Percentiles rank a stretch among this genome's conserved stretches.
These are phyloP conservation scores for Calonectria fujianensis DNA, from an alignment of 2,329 filamentous ascomycete genomes.

Conservation along the genomic window DNA sequence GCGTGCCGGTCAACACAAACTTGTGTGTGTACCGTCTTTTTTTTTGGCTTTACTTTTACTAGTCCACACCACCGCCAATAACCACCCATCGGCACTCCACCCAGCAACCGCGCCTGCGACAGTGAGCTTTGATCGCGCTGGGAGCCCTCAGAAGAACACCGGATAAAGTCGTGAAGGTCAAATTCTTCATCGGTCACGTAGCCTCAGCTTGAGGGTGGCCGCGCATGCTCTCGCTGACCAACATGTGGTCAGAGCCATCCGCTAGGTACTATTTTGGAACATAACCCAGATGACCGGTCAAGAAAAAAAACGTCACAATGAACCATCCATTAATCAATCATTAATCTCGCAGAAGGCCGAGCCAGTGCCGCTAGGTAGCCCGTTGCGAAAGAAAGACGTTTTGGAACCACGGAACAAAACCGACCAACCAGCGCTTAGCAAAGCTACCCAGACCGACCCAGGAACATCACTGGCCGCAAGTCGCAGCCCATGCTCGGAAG, in stretches of 20 bases:
- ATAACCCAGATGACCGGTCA: constrained; percentile 34
- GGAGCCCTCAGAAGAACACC: not conserved
- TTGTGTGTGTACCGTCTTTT: constrained; percentile 20
- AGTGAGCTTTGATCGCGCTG: constrained; percentile 7
- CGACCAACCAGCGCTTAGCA: constrained; percentile 32
- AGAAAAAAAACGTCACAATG: constrained; percentile 27
- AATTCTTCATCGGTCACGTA: constrained; percentile 31
- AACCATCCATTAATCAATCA: constrained; percentile 35
- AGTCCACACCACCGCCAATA: constrained; percentile 22
- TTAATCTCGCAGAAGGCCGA: constrained; percentile 32
- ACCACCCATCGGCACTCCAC: constrained; percentile 8
- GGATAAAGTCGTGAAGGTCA: constrained; percentile 10
- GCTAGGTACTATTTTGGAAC: constrained; percentile 36
- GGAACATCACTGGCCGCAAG: constrained; percentile 41
- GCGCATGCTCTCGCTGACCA: constrained; percentile 31
- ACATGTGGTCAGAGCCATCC: constrained; percentile 30
- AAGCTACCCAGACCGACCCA: constrained; percentile 12
- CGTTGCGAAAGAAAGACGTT: constrained; percentile 30
- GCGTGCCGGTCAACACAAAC: constrained; percentile 21
- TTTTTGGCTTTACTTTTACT: constrained; percentile 14
- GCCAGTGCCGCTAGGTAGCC: constrained; percentile 30
- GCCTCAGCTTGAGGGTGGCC: constrained; percentile 11
- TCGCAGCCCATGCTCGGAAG: constrained; percentile 38
- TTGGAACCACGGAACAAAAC: constrained; percentile 33
- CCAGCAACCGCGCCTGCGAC: constrained; percentile 24